Base-by-base conservation (phyloP, 2,329 filamentous ascomycete species). In the Aspergillus ochraceus region DNA sequence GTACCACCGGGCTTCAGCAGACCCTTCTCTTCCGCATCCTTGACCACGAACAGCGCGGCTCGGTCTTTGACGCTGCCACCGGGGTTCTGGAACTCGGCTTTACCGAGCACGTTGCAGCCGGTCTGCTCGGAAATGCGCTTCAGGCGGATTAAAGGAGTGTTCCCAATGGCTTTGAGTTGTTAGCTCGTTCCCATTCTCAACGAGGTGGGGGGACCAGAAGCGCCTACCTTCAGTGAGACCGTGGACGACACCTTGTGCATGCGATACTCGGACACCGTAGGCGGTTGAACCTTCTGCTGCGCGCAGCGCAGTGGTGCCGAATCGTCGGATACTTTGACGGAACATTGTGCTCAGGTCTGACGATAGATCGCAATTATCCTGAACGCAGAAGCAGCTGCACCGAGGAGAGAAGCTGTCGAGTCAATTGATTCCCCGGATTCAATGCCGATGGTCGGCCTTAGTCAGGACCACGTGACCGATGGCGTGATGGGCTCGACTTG, bases 81-180 rank as follows among this genome's bases (percentile, higher is more conserved):
- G 1, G 95, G 95, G 82, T 99, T 99, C 83, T 96, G 95, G 81
- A 99, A 99, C 77, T 99, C 95, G 70, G 95, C 93, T 78, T 99
- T 99, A 71, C 94, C 95, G 46, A 98, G 88, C 60, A 99, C 83
- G 69, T 96, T 90, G 84, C 95, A 98, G 66, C 93, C 92, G 0
- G 95, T 98, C 73, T 96, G 85, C 61, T 91, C 87, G 46, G 94
- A 98, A 67, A 98, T 88, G 62, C 83, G 86, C 78, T 96, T 94
- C 54, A 99, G 83, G 52, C 90, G 89, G 76, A 99, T 96, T 56
- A 99, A 86, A 1, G 95, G 94, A 0, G 95, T 99, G 78, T 98
- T 98, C 65, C 95, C 95, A 79, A 99, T 98, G 57, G 95, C 95
- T 97, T 5, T 2, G n/a, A 1, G 55, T 54, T 3, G n/a, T 56